Conservation (phyloP, 768 basidiomycete species). For the Tubosaeta sp. region DNA sequence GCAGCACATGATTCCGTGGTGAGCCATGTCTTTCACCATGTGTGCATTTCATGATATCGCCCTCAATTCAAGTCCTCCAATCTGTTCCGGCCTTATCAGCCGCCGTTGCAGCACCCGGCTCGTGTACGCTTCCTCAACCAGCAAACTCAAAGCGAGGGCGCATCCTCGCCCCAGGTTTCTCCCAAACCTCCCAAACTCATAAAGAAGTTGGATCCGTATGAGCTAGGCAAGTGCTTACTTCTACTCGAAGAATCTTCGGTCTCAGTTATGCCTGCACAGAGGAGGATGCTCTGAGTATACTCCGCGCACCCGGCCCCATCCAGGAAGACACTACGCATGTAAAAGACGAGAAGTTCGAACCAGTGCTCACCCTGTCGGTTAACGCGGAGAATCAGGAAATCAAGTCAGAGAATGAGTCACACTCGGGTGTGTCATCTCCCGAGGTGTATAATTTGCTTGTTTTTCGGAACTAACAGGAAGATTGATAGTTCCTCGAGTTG, state of each 20-base stretch:
- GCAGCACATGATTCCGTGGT: slow-evolving; percentile 1
- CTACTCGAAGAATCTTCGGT: not conserved
- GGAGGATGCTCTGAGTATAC: slow-evolving; percentile 17
- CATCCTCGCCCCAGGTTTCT: not conserved
- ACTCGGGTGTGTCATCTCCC: not conserved
- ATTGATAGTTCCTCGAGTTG: not conserved
- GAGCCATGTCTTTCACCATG: not conserved
- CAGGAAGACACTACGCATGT: not conserved
- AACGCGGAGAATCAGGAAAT: slow-evolving; percentile 3
- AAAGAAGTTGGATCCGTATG: slow-evolving; percentile 29
- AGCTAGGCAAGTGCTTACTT: slow-evolving; percentile 13
- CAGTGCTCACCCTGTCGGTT: not conserved
- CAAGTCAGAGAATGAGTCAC: slow-evolving; percentile 6
- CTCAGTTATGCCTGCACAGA: slow-evolving; percentile 8
- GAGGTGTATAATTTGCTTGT: not conserved
- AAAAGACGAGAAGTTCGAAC: not conserved
- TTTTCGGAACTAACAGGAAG: not conserved
- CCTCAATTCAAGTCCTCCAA: slow-evolving; percentile 4
- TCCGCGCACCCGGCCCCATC: slow-evolving; percentile 6
- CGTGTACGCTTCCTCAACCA: slow-evolving; percentile 7
- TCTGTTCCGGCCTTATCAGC: slow-evolving; percentile 24
- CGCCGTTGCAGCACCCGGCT: slow-evolving; percentile 21
- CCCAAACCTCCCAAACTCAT: slow-evolving; percentile 15
- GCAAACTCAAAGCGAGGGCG: not conserved
- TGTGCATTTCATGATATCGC: not conserved